Base-by-base conservation (phyloP, 2,329 filamentous ascomycete species). In the Ceratocystiopsis minuta region DNA sequence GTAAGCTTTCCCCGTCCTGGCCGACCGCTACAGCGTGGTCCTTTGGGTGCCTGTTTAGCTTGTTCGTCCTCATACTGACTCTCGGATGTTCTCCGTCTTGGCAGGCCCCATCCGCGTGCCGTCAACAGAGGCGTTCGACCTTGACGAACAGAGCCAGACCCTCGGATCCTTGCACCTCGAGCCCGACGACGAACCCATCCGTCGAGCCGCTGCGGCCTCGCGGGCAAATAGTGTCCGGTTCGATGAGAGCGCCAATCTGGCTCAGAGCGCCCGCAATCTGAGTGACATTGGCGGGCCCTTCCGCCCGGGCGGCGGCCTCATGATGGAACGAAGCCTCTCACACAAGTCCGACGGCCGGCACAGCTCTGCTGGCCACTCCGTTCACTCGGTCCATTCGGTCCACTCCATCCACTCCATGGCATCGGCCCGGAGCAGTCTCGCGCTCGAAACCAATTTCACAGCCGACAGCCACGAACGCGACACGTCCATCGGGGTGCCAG, bases 161-260 rank as follows among this genome's bases (percentile, higher is more conserved):
- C 71, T 93, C 39, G 80, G 78, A 40, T 84, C 81, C 42, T 69
- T 95, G 44, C 83, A 87, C 45, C 67, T 96, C 7, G 88, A 94
- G 49, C 72, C 79, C 6, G 87, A 94, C 47, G 86, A 96, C 48
- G 81, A 87, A 55, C 82, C 82, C 31, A 78, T 85, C 44, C 76
- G 85, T 34, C 75, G 88, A 48, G 48, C 48, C 2, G 84, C 90
- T 42, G 84, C 83, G 16, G 80, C 85, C 16, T 98, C 90, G 16
- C 74, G 90, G 51, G 88, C 90, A 38, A 96, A 96, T 57, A 96
- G 90, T 55, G 90, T 98, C 51, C 82, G 90, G 34, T 98, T 98
- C 53, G 90, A 96, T 55, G 88, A 96, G 57, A 94, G 85, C 54
- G 86, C 74, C 10, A 72, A 86, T 57, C 92, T 90, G 74, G 79